phyloP scores from a whole-genome alignment of 2,329 filamentous ascomycete genomes.

The Neopestalotiopsis sp. region DNA sequence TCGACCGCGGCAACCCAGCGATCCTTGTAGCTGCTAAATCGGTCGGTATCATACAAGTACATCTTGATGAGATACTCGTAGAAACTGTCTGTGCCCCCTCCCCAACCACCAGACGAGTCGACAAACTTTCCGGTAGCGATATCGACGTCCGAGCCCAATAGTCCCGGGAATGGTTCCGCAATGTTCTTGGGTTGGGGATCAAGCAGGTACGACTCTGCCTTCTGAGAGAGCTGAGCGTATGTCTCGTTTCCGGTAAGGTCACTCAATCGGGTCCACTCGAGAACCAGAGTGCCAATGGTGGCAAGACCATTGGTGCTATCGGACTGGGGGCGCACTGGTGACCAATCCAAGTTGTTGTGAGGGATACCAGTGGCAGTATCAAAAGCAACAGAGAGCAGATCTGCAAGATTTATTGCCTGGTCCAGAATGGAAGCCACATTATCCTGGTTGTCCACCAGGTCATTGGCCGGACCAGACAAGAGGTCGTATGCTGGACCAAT shows the following conservation, averaged over 20 bases:
- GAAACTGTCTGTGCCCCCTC: slow-evolving; percentile 77
- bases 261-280: slow-evolving; percentile 84
- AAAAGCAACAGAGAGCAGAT: slow-evolving; percentile 79
- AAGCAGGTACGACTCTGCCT: slow-evolving; percentile 73
- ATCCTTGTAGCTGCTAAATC: slow-evolving; percentile 70
- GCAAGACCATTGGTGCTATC: slow-evolving; percentile 72
- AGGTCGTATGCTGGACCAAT: slow-evolving; percentile 67
- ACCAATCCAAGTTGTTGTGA: slow-evolving; percentile 69
- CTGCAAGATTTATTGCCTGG: slow-evolving; percentile 72
- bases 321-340: slow-evolving; percentile 53
- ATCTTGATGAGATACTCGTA: slow-evolving; percentile 94
- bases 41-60: slow-evolving; percentile 75
- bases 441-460: slow-evolving; percentile 47
- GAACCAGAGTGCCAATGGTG: slow-evolving; percentile 75
- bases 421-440: slow-evolving; percentile 64
- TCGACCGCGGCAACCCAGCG: slow-evolving; percentile 79
- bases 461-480: slow-evolving; percentile 67
- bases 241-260: slow-evolving; percentile 72
- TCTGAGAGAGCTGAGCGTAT: slow-evolving; percentile 71
- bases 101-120: slow-evolving; percentile 75
- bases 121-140: slow-evolving; percentile 69
- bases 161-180: slow-evolving; percentile 76
- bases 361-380: slow-evolving; percentile 78
- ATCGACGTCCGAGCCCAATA: slow-evolving; percentile 72
- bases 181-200: slow-evolving; percentile 61